A percentile compares a stretch with the other conserved stretches of the same genome.
These are phyloP conservation scores for Annulohypoxylon maeteangense DNA, from an alignment of 495 filamentous ascomycete species.

Conservation along the genomic window DNA sequence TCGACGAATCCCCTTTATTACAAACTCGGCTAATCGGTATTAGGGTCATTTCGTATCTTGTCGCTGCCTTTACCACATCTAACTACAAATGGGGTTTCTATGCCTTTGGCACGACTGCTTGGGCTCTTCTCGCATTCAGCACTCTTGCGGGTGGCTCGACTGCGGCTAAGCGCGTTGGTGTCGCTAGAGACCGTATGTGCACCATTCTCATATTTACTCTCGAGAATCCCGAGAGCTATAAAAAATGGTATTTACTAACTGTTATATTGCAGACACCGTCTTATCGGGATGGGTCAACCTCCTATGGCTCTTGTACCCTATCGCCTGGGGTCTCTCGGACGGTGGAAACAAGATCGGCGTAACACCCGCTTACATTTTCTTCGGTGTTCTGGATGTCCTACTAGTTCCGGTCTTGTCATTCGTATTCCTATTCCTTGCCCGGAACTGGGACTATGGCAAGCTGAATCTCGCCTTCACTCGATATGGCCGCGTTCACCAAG, in stretches of 20 bases:
- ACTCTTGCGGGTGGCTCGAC: slow-evolving; percentile 45
- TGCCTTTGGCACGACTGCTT: slow-evolving; percentile 54
- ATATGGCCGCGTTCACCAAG: slow-evolving; percentile 59
- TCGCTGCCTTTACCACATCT: slow-evolving; percentile 54
- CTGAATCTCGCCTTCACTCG: slow-evolving; percentile 65
- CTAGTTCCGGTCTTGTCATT: slow-evolving; percentile 51
- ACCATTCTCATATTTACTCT: background rate
- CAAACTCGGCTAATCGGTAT: slow-evolving; percentile 13
- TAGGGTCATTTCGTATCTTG: slow-evolving; percentile 56
- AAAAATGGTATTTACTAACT: slow-evolving; percentile 10
- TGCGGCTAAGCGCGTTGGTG: slow-evolving; percentile 51
- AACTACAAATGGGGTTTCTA: slow-evolving; percentile 66
- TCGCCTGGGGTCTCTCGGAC: slow-evolving; percentile 59
- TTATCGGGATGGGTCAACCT: slow-evolving; percentile 57
- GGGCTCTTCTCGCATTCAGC: slow-evolving; percentile 48
- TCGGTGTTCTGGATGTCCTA: slow-evolving; percentile 58
- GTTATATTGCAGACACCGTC: slow-evolving; percentile 41
- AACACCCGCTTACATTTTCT: slow-evolving; percentile 55
- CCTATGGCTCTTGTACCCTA: slow-evolving; percentile 61
- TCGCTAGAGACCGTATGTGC: slow-evolving; percentile 48
- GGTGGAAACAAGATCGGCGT: slow-evolving; percentile 60
- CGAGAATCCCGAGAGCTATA: background rate
- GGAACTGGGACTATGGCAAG: slow-evolving; percentile 58
- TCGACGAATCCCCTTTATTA: background rate
- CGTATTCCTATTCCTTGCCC: slow-evolving; percentile 51